Base-by-base conservation (phyloP, 495 filamentous ascomycete genomes). In the Xylaria scruposa region DNA sequence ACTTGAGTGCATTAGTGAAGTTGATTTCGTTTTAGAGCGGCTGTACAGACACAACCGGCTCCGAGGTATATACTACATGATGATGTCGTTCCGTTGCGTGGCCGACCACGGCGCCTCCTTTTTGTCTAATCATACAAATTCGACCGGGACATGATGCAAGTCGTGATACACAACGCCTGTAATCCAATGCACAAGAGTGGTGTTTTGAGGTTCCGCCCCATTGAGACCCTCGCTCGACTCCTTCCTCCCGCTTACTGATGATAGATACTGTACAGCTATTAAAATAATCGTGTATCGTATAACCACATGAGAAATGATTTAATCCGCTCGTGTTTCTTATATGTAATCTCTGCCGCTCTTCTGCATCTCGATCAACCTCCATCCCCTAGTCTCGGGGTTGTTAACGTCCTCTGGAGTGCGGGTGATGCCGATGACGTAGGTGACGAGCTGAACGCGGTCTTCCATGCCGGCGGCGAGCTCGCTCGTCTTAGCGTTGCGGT, bases 401-500 rank as follows among this genome's bases (percentile, higher is more conserved):
- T 89, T 95, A 67, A 98, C 96, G 74, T 99, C 96, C 77, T 99
- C 96, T 29, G 95, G 88, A 47, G 97, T 90, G 67, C 96, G 86
- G 2, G 96, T 98, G 67, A 98, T 91, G 67, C 96, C 96, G 74
- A 99, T 98, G 54, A 95, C 96, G 75, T 99, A 99, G 1, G 97
- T 98, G 73, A 99, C 96, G 70, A 97, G 91, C 81, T 98, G 95
- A 40, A 99, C 96, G 83, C 93, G 95, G 82, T 99, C 96, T 81
- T 99, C 97, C 94, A 97, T 97, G 40, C 96, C 96, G n/a, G 96
- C 96, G 24, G 94, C 94, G 51, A 99, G 88, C 75, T 97, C 86
- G 68, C 89, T 88, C 0, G 93, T 92, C 86, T 99, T 98, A 47
- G 90, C 88, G 74, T 98, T 97, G 51, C 91, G 88, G 84, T 97